Evolutionary conservation across 805 yeast genomes (phyloP), one percentile per base, ranked within the genome.

Genomic region (Yarrowia porcina): DNA sequence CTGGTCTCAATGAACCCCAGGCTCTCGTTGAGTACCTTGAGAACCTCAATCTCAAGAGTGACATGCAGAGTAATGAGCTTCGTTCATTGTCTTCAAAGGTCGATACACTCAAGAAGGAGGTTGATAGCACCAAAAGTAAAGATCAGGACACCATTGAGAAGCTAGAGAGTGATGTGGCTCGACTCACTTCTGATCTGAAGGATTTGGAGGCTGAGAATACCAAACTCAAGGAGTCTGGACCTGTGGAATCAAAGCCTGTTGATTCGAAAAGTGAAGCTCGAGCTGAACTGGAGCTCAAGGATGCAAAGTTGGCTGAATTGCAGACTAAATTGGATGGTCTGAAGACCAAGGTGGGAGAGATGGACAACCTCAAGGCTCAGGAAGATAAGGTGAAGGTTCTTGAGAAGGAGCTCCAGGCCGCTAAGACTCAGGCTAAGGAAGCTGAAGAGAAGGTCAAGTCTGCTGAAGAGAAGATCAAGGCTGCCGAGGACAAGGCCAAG

Each of bases 1-100:
- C 88, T 0, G 81, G 86, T 35, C 83, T 94, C 21, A 76, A 86
- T 0, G 97, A 93, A 70, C 83, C 87, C 1, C 89, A 84, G 10
- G 77, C 83, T 8, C 76, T 93, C 39, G 83, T 85, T 33, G 90
- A 87, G 41, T 92, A 86, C 72, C 79, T 93, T 56, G 77, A 79
- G 38, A 85, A 88, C 30, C 72, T 89, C 57, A 81, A 80, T 20
- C 79, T 83, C 57, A 88, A 88, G 69, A 83, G 82, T 32, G 77
- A 77, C 1, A 72, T 92, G 75, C 77, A 87, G 64, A 83, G 81
- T 67, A 80, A 79, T 1, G 97, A 93, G 70, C 74, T 92, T 69
- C 79, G 85, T 61, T 78, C 81, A 30, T 70, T 81, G 47, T 64
- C 74, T 27, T 64, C 71, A 52, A 67, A 68, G 38, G 17, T 61